These are phyloP conservation scores for Puccinia triticina DNA, from an alignment of 1,284 basidiomycete genomes.

Conservation along the genomic window DNA sequence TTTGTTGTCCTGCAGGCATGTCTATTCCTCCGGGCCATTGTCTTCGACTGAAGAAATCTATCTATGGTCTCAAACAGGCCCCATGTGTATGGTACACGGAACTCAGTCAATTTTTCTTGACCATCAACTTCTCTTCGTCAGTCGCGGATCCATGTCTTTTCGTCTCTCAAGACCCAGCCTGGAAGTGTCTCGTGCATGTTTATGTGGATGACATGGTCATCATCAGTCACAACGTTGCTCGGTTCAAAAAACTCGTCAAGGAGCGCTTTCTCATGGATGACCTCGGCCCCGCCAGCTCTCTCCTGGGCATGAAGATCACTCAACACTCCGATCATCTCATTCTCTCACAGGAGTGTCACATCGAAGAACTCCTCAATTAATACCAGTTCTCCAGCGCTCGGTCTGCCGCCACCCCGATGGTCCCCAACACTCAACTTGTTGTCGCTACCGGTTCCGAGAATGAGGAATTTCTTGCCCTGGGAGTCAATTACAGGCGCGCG, in stretches of 20 bases:
- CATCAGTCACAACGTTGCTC: not conserved
- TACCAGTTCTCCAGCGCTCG: too few species aligned
- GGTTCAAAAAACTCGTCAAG: not conserved
- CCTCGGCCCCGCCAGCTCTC: not conserved
- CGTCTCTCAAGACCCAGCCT: not conserved
- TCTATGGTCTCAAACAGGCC: slow-evolving; percentile 6
- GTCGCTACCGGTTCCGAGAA: too few species aligned
- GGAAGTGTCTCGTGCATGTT: too few species aligned
- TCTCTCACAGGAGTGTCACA: not conserved
- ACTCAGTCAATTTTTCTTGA: not conserved
- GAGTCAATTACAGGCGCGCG: not conserved
- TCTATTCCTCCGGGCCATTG: too few species aligned
- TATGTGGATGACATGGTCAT: not conserved
- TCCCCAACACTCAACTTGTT: too few species aligned
- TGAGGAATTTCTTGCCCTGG: too few species aligned
- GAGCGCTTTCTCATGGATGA: slow-evolving; percentile 15
- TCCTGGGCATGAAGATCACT: not conserved
- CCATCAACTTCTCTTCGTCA: not conserved
- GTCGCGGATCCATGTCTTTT: slow-evolving; percentile 3
- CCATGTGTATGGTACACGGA: not conserved
- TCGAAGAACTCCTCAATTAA: too few species aligned
- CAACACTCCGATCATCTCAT: too few species aligned
- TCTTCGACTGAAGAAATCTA: not conserved
- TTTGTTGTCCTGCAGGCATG: too few species aligned
- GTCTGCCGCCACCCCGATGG: too few species aligned